Evolutionary conservation across 2,329 filamentous ascomycete genomes (phyloP).

Genomic region (Ceratocystis papillata): DNA sequence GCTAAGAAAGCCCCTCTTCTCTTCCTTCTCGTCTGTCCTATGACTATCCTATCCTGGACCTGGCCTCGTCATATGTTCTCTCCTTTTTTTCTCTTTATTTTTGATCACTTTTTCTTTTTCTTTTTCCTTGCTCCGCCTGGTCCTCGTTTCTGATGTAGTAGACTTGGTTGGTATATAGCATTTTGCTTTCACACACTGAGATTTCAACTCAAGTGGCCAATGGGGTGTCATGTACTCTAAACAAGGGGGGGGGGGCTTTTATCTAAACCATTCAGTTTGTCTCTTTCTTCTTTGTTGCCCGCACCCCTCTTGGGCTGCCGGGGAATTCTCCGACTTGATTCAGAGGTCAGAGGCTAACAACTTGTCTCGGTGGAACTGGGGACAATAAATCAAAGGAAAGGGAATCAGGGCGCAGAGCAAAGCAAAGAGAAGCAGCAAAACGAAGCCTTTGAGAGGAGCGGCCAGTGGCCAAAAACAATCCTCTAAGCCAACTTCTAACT

Average conservation of each 20-base stretch:
- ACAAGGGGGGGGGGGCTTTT: background rate
- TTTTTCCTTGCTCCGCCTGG: background rate
- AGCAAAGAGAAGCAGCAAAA: no score
- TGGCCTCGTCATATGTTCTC: no score
- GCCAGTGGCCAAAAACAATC: background rate
- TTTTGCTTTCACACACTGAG: no score
- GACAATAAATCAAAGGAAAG: background rate
- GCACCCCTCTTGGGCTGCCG: background rate
- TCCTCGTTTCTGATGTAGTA: background rate
- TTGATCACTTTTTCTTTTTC: background rate
- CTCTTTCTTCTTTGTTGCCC: background rate
- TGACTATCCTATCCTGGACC: no score
- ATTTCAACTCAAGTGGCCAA: no score
- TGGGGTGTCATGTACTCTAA: background rate
- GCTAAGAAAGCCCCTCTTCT: background rate
- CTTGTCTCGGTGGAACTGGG: slow-evolving; percentile 5
- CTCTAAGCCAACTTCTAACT: background rate
- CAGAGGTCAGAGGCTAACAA: slow-evolving; percentile 1
- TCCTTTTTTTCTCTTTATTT: background rate
- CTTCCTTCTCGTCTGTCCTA: background rate
- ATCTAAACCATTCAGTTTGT: background rate
- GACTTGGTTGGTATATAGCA: background rate
- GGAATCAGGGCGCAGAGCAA: background rate
- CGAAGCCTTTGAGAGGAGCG: no score
- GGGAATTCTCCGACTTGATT: slow-evolving; percentile 10